Evolutionary conservation across 106 monocot genomes (phyloP).

Genomic region (Dioscorea dumetorum): DNA sequence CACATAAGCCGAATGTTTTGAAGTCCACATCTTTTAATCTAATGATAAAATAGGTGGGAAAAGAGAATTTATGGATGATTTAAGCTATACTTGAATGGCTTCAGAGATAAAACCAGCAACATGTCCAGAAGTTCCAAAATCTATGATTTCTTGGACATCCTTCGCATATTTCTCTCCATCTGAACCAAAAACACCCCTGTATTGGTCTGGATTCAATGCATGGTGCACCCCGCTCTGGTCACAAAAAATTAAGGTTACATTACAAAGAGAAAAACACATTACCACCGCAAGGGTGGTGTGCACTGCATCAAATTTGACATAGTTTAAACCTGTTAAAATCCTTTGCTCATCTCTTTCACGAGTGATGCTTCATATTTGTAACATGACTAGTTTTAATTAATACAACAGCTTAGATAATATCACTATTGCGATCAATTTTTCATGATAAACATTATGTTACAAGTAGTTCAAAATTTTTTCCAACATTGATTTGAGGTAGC

Average conservation of each 20-base stretch:
- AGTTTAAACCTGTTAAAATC: too few relatives aligned
- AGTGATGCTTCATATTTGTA: too few relatives aligned
- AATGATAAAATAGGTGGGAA: not conserved
- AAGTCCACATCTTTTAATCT: not conserved
- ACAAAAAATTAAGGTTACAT: not conserved
- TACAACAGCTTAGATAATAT: too few relatives aligned
- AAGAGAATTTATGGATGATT: not conserved
- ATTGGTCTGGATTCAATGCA: constrained; percentile 89
- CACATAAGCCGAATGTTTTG: too few relatives aligned
- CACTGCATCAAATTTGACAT: too few relatives aligned
- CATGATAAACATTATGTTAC: too few relatives aligned
- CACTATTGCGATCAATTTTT: too few relatives aligned
- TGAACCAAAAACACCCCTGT: constrained; percentile 84
- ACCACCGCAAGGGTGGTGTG: not conserved
- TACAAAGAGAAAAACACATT: not conserved
- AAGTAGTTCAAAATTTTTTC: too few relatives aligned
- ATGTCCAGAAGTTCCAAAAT: constrained; percentile 82
- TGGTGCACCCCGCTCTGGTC: constrained; percentile 92
- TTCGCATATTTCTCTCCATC: constrained; percentile 93
- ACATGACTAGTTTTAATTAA: too few relatives aligned
- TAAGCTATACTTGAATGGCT: constrained; percentile 66
- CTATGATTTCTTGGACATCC: constrained; percentile 95
- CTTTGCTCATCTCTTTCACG: too few relatives aligned
- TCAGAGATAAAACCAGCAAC: constrained; percentile 90
- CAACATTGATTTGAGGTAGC: too few relatives aligned